Evolutionary conservation across 495 filamentous ascomycete genomes (phyloP).

Genomic region (Hypomontagnella monticulosa): DNA sequence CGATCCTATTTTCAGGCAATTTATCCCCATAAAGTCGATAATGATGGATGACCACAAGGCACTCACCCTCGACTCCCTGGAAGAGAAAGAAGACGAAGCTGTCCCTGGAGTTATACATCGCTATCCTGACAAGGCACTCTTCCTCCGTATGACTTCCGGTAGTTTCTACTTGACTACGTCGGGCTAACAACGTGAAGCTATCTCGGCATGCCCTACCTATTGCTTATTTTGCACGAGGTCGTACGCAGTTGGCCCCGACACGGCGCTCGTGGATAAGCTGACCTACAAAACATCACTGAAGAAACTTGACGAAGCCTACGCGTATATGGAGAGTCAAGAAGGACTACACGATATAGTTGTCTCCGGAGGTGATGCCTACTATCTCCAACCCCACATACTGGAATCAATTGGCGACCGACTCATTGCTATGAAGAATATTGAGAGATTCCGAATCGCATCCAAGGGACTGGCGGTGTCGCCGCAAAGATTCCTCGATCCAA

Average conservation of each 20-base stretch:
- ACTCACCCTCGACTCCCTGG: constrained; percentile 54
- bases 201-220: constrained; percentile 66
- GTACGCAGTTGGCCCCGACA: constrained; percentile 63
- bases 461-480: constrained; percentile 67
- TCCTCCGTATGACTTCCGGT: constrained; percentile 58
- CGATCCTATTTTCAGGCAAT: constrained; percentile 65
- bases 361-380: constrained; percentile 67
- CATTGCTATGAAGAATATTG: constrained; percentile 52
- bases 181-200: constrained; percentile 48
- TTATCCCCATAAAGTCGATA: constrained; percentile 60
- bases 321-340: constrained; percentile 61
- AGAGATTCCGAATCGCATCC: constrained; percentile 64
- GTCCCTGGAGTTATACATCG: constrained; percentile 64
- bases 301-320: constrained; percentile 58
- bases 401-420: constrained; percentile 52
- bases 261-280: constrained; percentile 59
- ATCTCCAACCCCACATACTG: constrained; percentile 51
- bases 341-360: constrained; percentile 64
- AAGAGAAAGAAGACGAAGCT: constrained; percentile 59
- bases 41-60: constrained; percentile 61
- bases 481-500: constrained; percentile 57
- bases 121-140: constrained; percentile 67
- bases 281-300: constrained; percentile 52
- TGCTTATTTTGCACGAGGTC: constrained; percentile 69
- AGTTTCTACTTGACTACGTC: neutral